Evolutionary conservation across 2,329 filamentous ascomycete species (phyloP), one percentile per base, ranked within the genome.

Genomic region (Ophiostoma piceae): DNA sequence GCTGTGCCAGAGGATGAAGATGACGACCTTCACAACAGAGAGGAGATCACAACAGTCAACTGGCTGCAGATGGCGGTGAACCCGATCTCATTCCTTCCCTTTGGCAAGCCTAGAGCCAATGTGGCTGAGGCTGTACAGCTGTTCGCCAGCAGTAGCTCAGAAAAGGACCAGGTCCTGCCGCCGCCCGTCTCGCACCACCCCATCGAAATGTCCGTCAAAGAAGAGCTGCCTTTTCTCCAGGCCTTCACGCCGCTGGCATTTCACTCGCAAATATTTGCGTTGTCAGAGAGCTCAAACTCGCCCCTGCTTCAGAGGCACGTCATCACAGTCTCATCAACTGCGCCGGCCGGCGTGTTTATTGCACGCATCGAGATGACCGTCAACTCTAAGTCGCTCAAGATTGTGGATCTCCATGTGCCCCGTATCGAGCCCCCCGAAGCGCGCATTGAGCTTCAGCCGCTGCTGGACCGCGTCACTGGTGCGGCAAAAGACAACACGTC

Each of bases 231-330:
- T 0, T 92, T 90, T 73, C 82, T 94, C 0, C 85, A 90, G 65
- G 82, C 90, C 9, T 92, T 95, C 74, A 90, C 87, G 0, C 87
- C 90, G 0, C 83, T 95, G 16, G 81, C 81, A 0, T 88, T 91
- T 70, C 82, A 82, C 0, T 89, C 87, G 0, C 82, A 79, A 0
- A 80, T 87, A 16, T 78, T 81, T 0, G 77, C 84, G 0, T 74
- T 86, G 1, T 82, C 84, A 73, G 14, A 71, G 83, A 67, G 16
- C 29, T 7, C 60, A 16, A 26, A 6, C 8, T 22, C 32, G 2
- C 60, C 62, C 22, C 35, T 65, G 19, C 32, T 65, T 35, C 87
- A 88, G 70, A 81, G 81, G 2, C 87, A 90, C 74, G 77, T 79
- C 3, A 87, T 92, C 47, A 83, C 82, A 0, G 81, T 87, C 47